Evolutionary conservation across 179 eudicot genomes (phyloP), one percentile per base, ranked within the genome.

Genomic region (Corrigiola litoralis): DNA sequence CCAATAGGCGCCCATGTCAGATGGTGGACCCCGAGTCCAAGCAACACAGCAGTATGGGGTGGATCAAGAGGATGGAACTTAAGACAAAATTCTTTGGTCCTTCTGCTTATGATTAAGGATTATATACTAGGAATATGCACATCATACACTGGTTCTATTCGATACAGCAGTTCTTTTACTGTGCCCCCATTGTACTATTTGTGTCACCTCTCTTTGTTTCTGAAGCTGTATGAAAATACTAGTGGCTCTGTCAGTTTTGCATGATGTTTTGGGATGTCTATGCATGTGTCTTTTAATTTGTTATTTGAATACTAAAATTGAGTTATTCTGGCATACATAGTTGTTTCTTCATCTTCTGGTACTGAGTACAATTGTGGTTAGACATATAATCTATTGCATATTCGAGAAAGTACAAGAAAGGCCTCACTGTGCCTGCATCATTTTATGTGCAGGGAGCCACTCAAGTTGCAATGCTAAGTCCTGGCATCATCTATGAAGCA

Each of bases 401-500:
- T 23, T 13, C 31, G 12, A 27, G 38, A 38, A 40, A 5, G 13
- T 57, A 3, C 42, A 16, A 48, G 21, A 57, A 62, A 28, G 29
- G 24, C 20, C 52, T 62, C 34, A 55, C 28, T 36, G 12, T 61
- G 37, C 31, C 40, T 75, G 67, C 50, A 42, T 46, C 13, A 36
- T 42, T 60, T 37, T 69, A 24, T 38, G 38, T 67, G 67, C 83
- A 92, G 98, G 96, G 89, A 58, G 77, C 98, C 16, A 66, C 81
- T 51, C 74, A 87, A 75, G 81, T 92, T 42, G 76, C 92, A 14
- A 82, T 84, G 95, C 45, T 74, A 58, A 92, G 98, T 81, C 98
- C 98, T 70, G 98, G 98, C 32, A 38, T 90, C 58, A 60, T 92
- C 60, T 87, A 84, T 64, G 98, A 94, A 80, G 95, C 99, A 44